Evolutionary conservation across 352 stramenopile species (phyloP), one percentile per base, ranked within the genome.

Genomic region (Globisporangium barbulae): DNA sequence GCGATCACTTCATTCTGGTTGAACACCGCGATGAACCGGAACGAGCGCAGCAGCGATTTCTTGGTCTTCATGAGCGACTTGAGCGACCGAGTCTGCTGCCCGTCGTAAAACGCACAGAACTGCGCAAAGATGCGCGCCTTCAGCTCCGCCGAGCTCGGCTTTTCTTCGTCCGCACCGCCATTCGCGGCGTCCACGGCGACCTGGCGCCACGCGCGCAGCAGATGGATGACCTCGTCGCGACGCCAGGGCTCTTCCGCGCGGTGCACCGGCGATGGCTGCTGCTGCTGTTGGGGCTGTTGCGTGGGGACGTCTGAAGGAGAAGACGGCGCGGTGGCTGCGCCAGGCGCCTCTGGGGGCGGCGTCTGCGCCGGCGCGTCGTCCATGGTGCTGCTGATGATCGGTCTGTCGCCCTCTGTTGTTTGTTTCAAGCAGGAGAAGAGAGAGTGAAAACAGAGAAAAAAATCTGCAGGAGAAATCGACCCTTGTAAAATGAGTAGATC

Each of bases 1-100:
- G 60, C 60, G 60, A 66, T 55, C 50, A 60, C 53, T 41, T 39
- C 39, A 13, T 66, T 66, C 60, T 66, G 60, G 30, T 60, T 54
- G 42, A 66, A 66, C n/a, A 66, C 41, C 8, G 41, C 42, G 50
- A 66, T 66, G 60, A 66, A 66, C 4, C 50, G 50, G 52, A 54
- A 66, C 2, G 60, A 66, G 5, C 60, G 52, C 60, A 66, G 39
- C 10, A 66, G 52, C 39, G 60, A 66, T 30, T 66, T 60, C 41
- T 66, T 60, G 13, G 60, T 66, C 41, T 59, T 60, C 30, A 42
- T 60, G 28, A 66, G 39, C 39, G 60, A 54, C 52, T 66, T 60
- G 41, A 60, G 35, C 12, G 30, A 48, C n/a, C 52, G 60, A 30
- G 41, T 35, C 6, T 47, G 41, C 15, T 47, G 41, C 15, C 47